Conservation (phyloP, 306 rosid species). For the Morella rubra region DNA sequence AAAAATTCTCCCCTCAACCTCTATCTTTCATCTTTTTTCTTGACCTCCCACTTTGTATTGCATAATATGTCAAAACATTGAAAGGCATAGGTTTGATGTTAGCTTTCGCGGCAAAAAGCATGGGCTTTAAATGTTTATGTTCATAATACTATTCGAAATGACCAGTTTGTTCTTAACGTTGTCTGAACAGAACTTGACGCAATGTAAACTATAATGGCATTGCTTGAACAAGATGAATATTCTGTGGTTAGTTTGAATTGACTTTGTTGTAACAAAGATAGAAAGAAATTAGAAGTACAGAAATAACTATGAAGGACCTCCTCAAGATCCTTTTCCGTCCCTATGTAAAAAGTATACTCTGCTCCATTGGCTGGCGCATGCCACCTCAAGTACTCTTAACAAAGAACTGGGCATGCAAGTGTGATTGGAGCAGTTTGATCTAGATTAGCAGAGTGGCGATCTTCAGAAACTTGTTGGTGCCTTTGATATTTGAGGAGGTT, state of each 20-base stretch:
- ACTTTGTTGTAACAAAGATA: neutral
- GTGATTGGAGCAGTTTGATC: neutral
- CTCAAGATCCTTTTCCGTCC: neutral
- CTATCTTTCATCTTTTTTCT: neutral
- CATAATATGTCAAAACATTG: slow-evolving; percentile 1
- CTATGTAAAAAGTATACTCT: neutral
- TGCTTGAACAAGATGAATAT: neutral
- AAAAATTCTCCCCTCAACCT: neutral
- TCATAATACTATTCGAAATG: neutral
- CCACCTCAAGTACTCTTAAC: neutral
- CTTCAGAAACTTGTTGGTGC: neutral
- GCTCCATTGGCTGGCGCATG: neutral
- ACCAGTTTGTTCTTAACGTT: neutral
- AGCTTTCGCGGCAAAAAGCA: neutral
- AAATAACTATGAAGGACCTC: neutral
- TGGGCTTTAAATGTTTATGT: neutral
- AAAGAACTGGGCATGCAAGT: neutral
- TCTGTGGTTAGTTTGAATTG: neutral
- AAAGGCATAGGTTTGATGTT: neutral
- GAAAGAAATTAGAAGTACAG: no score
- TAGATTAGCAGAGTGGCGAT: neutral
- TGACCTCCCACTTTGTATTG: neutral
- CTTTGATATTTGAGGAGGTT: neutral
- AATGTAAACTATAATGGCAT: neutral
- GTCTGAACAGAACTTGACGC: neutral